Base-by-base conservation (phyloP, 495 filamentous ascomycete genomes). In the Sabuloglossum arenarium region DNA sequence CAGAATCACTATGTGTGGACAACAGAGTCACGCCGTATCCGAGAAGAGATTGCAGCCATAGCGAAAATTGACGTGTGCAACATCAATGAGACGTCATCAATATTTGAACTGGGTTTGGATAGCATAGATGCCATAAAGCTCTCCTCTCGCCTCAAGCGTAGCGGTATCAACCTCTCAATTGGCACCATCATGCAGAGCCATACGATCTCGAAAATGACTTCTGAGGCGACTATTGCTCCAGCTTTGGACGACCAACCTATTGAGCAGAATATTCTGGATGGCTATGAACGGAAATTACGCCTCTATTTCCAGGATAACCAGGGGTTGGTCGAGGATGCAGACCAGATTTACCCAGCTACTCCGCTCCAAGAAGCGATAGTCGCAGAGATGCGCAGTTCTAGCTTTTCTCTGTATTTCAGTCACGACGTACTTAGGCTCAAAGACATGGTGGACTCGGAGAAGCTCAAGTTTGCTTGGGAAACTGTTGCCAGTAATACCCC, bases 341-440 rank as follows among this genome's bases (percentile, higher is more conserved):
- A 83, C 39, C 61, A 66, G 16, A 67, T 84, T 21, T 68, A 85
- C 19, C 82, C 79, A 1, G 67, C 76, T 6, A 84, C 87, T 0
- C 82, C 88, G 12, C 70, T 90, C 1, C 88, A 95, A 65, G 85
- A 91, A 61, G 81, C 77, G 34, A 86, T 95, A 76, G 69, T 94
- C 45, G 79, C 80, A 0, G 78, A 82, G 52, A 91, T 90, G 73
- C 57, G 84, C 8, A 68, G 72, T 21, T 85, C 85, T 0, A 68
- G 75, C 9, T 82, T 79, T 56, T 69, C 70, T 25, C 70, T 77
- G 58, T 94, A 95, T 64, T 88, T 87, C 68, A 94, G 89, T 59
- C 81, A 85, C 58, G 81, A 90, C 61, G 66, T 79, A 3, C 65
- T 88, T 46, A 74, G 77, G 34, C 62, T 86, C 0, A 58, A 69